Base-by-base conservation (phyloP, 768 basidiomycete species). In the Lyophyllum decastes region DNA sequence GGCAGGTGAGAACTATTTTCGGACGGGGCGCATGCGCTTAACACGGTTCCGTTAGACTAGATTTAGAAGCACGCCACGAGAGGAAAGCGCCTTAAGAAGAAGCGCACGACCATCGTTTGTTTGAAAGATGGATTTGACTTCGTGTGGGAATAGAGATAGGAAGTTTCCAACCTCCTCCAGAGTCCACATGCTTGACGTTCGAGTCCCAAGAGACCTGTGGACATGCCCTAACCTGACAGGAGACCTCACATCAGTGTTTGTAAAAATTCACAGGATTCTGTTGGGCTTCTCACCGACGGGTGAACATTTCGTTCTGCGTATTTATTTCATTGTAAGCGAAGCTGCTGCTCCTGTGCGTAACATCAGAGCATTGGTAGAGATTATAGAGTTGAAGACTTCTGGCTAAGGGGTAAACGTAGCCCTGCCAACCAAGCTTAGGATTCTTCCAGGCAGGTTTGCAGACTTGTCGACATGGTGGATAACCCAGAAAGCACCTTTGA, bases 1-100 rank as follows among this genome's bases (percentile, higher is more conserved):
- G 46, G 26, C 16, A 4, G 17, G 16, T 47, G 26, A 27, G 44
- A 47, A 30, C 27, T 3, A 16, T n/a, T 4, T 12, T n/a, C 11
- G 46, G 11, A 24, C 46, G 14, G 46, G 26, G 38, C 4, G 50
- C 17, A 27, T 14, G 22, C 49, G 49, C 22, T 24, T 45, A 24
- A 34, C 49, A 33, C 49, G 34, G 49, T 24, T 34, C 49, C 49
- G 34, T 35, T 50, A 50, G n/a, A 19, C 49, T 50, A 52, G n/a
- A 9, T 24, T 35, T 2, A 52, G 34, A 52, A 26, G 38, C 26
- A n/a, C 1, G 26, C 14, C 10, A 4, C 5, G 17, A 43, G 14
- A 51, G 49, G 22, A 11, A 49, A 40, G 30, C 24, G 22, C 17
- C 6, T 24, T 26, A 12, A 43, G 22, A 40, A 41, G 34, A 25